Evolutionary conservation across 345 rosid species (phyloP), one percentile per base, ranked within the genome.

Genomic region (Eutrema japonicum): DNA sequence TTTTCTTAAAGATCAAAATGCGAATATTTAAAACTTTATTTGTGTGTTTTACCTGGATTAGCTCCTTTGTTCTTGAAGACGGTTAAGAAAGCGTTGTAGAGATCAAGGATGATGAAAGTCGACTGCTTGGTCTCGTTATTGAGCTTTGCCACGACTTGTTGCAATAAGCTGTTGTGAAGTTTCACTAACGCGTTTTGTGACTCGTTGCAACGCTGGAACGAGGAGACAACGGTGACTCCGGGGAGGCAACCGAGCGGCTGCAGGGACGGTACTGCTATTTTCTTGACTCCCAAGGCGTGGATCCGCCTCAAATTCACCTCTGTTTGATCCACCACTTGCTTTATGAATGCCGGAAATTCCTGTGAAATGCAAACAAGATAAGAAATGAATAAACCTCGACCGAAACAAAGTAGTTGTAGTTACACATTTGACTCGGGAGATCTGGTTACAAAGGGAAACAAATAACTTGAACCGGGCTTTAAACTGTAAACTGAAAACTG

Each of bases 241-340:
- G 98, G 98, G 47, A 94, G 88, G 64, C 98, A 94, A 0, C 98
- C 98, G 16, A 87, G 67, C 0, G 98, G 98, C 6, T 78, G 88
- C 3, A 94, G 61, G 9, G 77, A 60, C 0, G 82, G 68, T 12
- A 88, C 85, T 3, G 71, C 85, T 6, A 94, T 55, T 70, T 81
- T 91, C 42, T 79, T 80, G 54, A 89, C 85, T 72, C 98, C 98
- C 40, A 84, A 53, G 46, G 29, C 69, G 0, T 82, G 81, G 22
- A 94, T 70, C 1, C 84, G 68, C 10, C 83, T 76, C 71, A 91
- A 6, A 71, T 91, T 79, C 70, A 73, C 58, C 1, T 73, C 76
- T 2, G 83, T 64, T 74, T 91, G 96, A 48, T 74, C 77, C 73
- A 91, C 96, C 26, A 89, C 95, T 73, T 66, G 51, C 30, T 45